Percentiles rank a stretch among this genome's conserved stretches.
These are phyloP conservation scores for Penicillium angulare DNA, from an alignment of 495 filamentous ascomycete species.

Conservation along the genomic window DNA sequence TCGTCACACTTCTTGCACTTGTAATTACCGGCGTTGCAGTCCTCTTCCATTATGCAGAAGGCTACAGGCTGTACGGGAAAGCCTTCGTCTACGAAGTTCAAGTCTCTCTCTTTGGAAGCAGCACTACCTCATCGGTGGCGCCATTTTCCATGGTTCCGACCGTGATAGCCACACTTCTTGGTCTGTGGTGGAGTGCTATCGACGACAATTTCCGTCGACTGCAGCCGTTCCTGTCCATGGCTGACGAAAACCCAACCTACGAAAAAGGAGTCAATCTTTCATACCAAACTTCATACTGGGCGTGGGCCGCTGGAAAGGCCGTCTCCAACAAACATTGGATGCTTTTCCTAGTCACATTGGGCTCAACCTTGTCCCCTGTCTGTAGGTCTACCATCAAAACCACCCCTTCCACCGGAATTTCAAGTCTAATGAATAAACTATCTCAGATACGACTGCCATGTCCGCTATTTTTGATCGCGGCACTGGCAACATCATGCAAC, in stretches of 20 bases:
- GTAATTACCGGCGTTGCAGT: conserved; percentile 24
- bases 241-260: conserved; percentile 12
- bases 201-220: conserved; percentile 32
- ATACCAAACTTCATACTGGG: conserved; percentile 30
- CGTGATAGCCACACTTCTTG: conserved; percentile 26
- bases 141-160: conserved; percentile 35
- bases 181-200: conserved; percentile 39
- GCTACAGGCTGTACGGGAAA: conserved; percentile 25
- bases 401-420: background rate
- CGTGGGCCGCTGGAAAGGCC: conserved; percentile 30
- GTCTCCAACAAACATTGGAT: conserved; percentile 30
- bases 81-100: conserved; percentile 31
- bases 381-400: conserved; percentile 24
- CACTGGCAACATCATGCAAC: conserved; percentile 5
- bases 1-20: conserved; percentile 10
- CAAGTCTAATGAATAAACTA: background rate
- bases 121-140: conserved; percentile 20
- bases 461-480: conserved; percentile 31
- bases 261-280: conserved; percentile 21
- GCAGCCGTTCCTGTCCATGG: conserved; percentile 34
- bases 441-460: conserved; percentile 38
- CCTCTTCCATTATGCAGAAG: conserved; percentile 24
- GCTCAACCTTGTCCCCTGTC: conserved; percentile 26
- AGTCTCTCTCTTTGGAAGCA: conserved; percentile 20
- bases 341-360: conserved; percentile 26